These are phyloP conservation scores for Eucalyptus erythrocorys DNA, from an alignment of 345 rosid species.

Conservation along the genomic window DNA sequence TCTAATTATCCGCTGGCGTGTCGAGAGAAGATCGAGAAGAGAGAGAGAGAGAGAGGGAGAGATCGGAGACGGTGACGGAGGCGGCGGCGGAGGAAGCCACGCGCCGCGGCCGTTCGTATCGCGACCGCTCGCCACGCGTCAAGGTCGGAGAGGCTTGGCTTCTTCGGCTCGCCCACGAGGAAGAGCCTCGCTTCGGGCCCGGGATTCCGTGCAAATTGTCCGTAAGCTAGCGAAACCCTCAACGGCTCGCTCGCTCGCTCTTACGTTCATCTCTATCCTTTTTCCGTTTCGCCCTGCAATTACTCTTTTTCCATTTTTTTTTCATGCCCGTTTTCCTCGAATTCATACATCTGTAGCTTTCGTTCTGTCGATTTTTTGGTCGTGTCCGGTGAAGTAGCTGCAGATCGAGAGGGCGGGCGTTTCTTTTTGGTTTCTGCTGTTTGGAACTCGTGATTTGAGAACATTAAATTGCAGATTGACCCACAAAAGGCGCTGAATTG, in stretches of 20 bases:
- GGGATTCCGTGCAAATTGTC: background rate
- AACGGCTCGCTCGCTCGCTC: background rate
- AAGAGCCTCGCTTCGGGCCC: background rate
- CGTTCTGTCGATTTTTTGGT: background rate
- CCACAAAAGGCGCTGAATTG: background rate
- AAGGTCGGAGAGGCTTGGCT: background rate
- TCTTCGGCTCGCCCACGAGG: background rate
- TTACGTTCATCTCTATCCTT: background rate
- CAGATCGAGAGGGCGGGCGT: background rate
- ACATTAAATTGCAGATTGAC: background rate
- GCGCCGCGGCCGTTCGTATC: background rate
- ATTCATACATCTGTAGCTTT: background rate
- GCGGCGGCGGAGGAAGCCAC: slow-evolving; percentile 7
- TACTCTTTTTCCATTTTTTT: background rate
- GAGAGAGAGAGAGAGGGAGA: background rate
- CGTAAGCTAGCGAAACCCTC: background rate
- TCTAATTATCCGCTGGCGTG: background rate
- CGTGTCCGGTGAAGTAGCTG: background rate
- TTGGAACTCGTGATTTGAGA: background rate
- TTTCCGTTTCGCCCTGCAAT: background rate
- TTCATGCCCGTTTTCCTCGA: background rate
- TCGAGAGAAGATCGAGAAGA: background rate
- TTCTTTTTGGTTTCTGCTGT: background rate
- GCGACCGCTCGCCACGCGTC: background rate
- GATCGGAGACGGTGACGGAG: slow-evolving; percentile 5